Evolutionary conservation across 148 eudicot species (phyloP), one percentile per base, ranked within the genome.

Genomic region (Dianthus caryophyllus): DNA sequence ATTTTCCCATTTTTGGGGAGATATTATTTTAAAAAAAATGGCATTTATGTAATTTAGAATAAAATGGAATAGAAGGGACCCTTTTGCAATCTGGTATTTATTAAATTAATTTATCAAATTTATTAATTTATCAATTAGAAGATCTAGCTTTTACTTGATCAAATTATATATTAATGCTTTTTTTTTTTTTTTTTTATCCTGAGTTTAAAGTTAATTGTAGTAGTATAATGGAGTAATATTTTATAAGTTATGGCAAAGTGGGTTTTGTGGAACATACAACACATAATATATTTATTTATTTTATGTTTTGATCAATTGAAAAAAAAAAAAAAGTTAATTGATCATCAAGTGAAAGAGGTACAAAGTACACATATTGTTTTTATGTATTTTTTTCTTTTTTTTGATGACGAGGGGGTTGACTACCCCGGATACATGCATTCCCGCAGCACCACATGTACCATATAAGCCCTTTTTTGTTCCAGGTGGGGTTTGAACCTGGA

Each of bases 51-150:
- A 26, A 68, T 68, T 57, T 48, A 20, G 47, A 39, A 57, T 6
- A 39, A 43, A 44, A 65, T 71, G 38, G 74, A 31, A 60, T 66
- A 51, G 51, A 36, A 61, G 75, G 71, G 79, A 0, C 79, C 71
- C 70, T 59, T 62, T 7, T 59, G 57, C 8, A 50, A 66, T 33
- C 27, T 65, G 52, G 46, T 62, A 33, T 2, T 33, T 33, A 7
- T 2, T 33, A 2, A 2, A 33, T 33, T 33, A 33, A 33, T 33
- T 2, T 2, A 33, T 33, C 7, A 2, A 33, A 33, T 33, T 33
- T 2, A 33, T 33, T n/a, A n/a, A n/a, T 65, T 66, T 57, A 66
- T 33, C 22, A 29, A 26, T 44, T 26, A 12, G 41, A 12, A 58
- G 27, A 36, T 22, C 26, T 29, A 66, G 27, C 66, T 76, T 64